Evolutionary conservation across 305 asterid species (phyloP), one percentile per base, ranked within the genome.

Genomic region (Fraxinus velutina): DNA sequence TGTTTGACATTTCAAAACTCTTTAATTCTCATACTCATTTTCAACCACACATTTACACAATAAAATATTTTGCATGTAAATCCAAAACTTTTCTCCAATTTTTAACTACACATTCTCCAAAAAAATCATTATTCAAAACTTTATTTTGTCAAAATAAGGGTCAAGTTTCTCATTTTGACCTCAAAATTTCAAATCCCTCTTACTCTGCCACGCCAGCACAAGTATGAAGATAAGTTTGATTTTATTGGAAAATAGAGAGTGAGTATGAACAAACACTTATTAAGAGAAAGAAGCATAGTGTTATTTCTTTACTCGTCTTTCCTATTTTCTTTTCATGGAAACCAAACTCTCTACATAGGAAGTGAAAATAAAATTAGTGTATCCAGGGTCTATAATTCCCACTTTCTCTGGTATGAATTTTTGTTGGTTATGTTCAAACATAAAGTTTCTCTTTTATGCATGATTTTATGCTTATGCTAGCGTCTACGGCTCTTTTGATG

Each of bases 261-360:
- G 77, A 19, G 55, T 71, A 15, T 71, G 76, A 71, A 71, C 39
- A 15, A 71, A 71, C 76, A 32, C 76, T 24, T 17, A 7, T 19
- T 12, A 30, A 68, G 75, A 30, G 75, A 5, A 29, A 19, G 78
- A 68, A 44, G 39, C 34, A 6, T 68, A 6, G 75, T 13, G 21
- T 30, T 68, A 32, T 68, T 30, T 68, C 42, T 68, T 55, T 80
- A 60, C 73, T 80, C 33, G 60, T 73, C 76, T 29, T 44, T 66
- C 68, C 12, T 68, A 64, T 50, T 73, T 30, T 47, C 13, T 10
- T 52, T 47, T 21, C 52, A 15, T 6, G 30, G 15, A 60, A 73
- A 77, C 37, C 86, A 60, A 52, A 30, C 33, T 33, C 30, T 71
- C 37, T 19, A 36, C 42, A 37, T 57, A 50, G 77, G 75, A 70